Base-by-base conservation (phyloP, 768 basidiomycete genomes). In the Pulveroboletus sp. region DNA sequence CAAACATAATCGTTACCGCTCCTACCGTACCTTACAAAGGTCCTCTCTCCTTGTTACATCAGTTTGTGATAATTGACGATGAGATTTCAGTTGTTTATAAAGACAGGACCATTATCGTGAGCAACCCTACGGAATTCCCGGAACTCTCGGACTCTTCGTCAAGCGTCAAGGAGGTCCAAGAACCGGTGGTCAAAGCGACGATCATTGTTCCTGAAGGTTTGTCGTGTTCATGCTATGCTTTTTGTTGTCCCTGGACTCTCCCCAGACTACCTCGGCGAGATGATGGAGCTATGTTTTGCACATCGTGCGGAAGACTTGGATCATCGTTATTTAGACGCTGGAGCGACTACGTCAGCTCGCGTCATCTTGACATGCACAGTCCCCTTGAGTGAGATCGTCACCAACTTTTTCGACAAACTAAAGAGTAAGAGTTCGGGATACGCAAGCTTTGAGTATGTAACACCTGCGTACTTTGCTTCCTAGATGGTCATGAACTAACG, bases 91-190 rank as follows among this genome's bases (percentile, higher is more conserved):
- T 97, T 41, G 63, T 91, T 27, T 89, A 86, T 69, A 78, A 73
- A 56, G 82, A 84, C 51, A 75, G 84, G 43, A 76, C 68, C 14
- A 74, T 76, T 20, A 69, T 78, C 38, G 76, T 99, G 62, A 93
- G 93, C 67, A 97, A 96, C 66, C 95, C 96, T 16, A 90, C 89
- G 1, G 89, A 96, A 55, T 99, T 99, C 63, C 96, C 96, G 1
- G 94, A 98, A 45, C 75, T 79, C 14, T 70, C 76, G 16, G 88
- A 94, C 52, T 60, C 68, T 24, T 67, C 76, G 17, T 64, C 73
- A 29, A 80, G 77, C 51, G 82, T 94, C 19, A 78, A 76, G 55
- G 82, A 86, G 56, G 76, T 98, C 13, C 88, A 91, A 59, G 96
- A 98, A 66, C 96, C 96, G 0, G 79, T 93, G 46, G 93, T 98